A percentile compares a stretch with the other conserved stretches of the same genome.
These are phyloP conservation scores for Oryza officinalis DNA, from an alignment of 176 grass and related monocot genomes.

Conservation along the genomic window DNA sequence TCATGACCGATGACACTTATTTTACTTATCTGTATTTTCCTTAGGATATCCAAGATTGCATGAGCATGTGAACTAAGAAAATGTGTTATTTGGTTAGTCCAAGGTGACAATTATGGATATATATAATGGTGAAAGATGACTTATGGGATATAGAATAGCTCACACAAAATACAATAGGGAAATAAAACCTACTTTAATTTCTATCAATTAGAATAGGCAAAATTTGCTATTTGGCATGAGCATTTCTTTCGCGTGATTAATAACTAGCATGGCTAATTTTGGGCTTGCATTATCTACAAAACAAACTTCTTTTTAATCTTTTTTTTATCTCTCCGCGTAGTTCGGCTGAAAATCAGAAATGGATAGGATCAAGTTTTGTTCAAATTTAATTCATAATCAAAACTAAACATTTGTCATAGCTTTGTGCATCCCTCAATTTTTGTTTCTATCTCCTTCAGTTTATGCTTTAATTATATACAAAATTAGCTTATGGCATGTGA, in stretches of 20 bases:
- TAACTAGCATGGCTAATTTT: background rate
- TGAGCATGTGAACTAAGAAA: too few species aligned
- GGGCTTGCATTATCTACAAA: background rate
- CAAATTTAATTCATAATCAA: background rate
- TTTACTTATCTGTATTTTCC: too few species aligned
- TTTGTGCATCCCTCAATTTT: background rate
- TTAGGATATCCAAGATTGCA: too few species aligned
- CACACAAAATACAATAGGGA: too few species aligned
- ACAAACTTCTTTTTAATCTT: background rate
- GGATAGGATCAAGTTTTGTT: background rate
- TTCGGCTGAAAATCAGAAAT: background rate
- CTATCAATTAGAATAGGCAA: too few species aligned
- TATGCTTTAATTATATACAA: background rate
- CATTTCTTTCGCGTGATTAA: background rate
- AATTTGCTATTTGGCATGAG: background rate
- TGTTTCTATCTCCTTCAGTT: too few species aligned
- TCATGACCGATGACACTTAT: too few species aligned
- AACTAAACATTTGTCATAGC: background rate
- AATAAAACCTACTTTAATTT: too few species aligned
- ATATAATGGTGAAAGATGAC: too few species aligned
- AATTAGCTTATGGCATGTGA: background rate
- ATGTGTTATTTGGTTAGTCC: too few species aligned
- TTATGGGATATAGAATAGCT: too few species aligned
- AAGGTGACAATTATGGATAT: too few species aligned
- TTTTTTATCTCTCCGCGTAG: background rate